A percentile compares a stretch with the other conserved stretches of the same genome.
Evolutionary conservation across 2,329 filamentous ascomycete genomes (phyloP).

Genomic region (Neopestalotiopsis sp.): DNA sequence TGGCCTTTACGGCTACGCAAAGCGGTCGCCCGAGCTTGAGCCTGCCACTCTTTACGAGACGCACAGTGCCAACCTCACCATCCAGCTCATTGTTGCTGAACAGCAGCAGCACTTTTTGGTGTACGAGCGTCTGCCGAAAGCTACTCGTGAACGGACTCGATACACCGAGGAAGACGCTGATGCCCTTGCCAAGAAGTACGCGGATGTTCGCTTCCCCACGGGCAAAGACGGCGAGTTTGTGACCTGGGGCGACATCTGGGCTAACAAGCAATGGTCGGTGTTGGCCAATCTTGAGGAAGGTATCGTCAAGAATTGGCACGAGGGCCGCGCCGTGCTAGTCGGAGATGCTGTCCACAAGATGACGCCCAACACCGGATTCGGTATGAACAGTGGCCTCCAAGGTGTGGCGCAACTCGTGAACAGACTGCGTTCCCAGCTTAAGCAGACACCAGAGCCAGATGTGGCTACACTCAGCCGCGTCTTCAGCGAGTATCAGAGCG

Average conservation of each 20-base stretch:
- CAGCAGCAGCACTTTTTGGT: constrained; percentile 23
- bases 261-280: constrained; percentile 21
- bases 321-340: constrained; percentile 37
- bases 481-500: constrained; percentile 29
- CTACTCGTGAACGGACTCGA: constrained; percentile 27
- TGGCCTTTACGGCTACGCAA: constrained; percentile 26
- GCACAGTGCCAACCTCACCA: constrained; percentile 23
- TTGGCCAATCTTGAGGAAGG: constrained; percentile 41
- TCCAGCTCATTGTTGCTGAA: constrained; percentile 31
- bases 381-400: constrained; percentile 37
- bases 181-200: constrained; percentile 27
- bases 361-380: constrained; percentile 38
- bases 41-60: constrained; percentile 22
- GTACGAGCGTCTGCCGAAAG: constrained; percentile 26
- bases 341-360: constrained; percentile 42
- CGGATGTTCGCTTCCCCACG: constrained; percentile 31
- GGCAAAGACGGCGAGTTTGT: constrained; percentile 19
- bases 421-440: constrained; percentile 27
- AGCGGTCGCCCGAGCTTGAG: constrained; percentile 14
- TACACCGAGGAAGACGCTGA: constrained; percentile 37
- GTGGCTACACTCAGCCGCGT: constrained; percentile 24
- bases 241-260: constrained; percentile 33
- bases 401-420: constrained; percentile 34
- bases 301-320: constrained; percentile 35
- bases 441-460: constrained; percentile 20